A percentile compares a stretch with the other conserved stretches of the same genome.
Evolutionary conservation across 495 filamentous ascomycete species (phyloP).

Genomic region (Podospora fimiseda): DNA sequence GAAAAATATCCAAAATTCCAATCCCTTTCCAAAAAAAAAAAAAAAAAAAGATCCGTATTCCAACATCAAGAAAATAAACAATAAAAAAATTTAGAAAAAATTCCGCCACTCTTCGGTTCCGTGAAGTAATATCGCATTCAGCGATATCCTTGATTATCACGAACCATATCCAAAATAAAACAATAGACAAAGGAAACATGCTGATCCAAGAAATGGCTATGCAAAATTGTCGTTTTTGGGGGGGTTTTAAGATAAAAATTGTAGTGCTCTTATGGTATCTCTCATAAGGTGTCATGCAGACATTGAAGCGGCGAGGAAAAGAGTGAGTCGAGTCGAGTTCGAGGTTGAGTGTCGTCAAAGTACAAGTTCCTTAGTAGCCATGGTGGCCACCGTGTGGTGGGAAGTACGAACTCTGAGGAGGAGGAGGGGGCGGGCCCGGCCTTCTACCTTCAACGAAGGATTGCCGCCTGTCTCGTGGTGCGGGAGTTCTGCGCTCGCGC

Average conservation of each 20-base stretch:
- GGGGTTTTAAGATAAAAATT: not conserved
- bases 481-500: constrained; percentile 30
- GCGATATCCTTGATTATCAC: no score
- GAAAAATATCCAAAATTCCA: not conserved
- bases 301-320: not conserved
- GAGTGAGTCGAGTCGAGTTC: not conserved
- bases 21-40: not conserved
- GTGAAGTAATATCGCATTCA: no score
- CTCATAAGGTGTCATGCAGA: no score
- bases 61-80: no score
- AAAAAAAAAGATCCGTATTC: no score
- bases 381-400: constrained; percentile 10
- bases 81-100: no score
- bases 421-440: constrained; percentile 21
- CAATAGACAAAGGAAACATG: not conserved
- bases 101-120: no score
- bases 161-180: no score
- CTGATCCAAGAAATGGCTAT: not conserved
- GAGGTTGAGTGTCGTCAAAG: no score
- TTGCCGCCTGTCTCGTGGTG: constrained; percentile 19
- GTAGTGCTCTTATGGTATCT: no score
- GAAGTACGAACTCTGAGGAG: constrained; percentile 22
- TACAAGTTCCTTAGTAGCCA: not conserved
- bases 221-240: not conserved
- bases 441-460: constrained; percentile 11